Evolutionary conservation across 1,284 basidiomycete species (phyloP), one percentile per base, ranked within the genome.

Genomic region (Puccinia coronata): DNA sequence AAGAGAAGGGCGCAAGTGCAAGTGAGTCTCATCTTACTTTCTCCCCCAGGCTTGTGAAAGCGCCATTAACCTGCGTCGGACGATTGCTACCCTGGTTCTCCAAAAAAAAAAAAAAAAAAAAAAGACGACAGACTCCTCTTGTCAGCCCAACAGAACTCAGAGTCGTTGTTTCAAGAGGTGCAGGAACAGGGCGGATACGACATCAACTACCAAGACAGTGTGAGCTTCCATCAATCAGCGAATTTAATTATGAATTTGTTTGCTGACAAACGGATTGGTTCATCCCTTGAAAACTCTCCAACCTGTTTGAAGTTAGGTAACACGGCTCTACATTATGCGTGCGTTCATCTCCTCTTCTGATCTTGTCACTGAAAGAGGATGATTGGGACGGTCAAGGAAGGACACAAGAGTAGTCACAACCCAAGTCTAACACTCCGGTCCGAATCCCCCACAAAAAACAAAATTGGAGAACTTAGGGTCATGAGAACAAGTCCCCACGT

Each of bases 241-340:
- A n/a, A n/a, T n/a, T n/a, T n/a, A n/a, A n/a, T n/a, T n/a, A n/a
- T n/a, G n/a, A n/a, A n/a, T n/a, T n/a, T n/a, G n/a, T n/a, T n/a
- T 47, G 43, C 12, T 47, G 23, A 14, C 23, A 34, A 39, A 9
- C n/a, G 5, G 20, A 70, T n/a, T 41, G 25, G n/a, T 71, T 43
- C n/a, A 43, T 71, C 6, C 25, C 25, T n/a, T 31, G 28, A n/a
- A 23, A 41, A 36, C 34, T 53, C 8, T 2, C 51, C 1, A 14
- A 53, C n/a, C 28, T 23, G n/a, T 65, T 28, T 78, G 41, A 55
- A 78, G 78, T 43, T 72, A 72, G 78, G 78, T 11, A 80, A 80
- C 34, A 80, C 78, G 31, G 78, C 78, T 28, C 20, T 80, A 61
- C 78, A 80, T 63, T 72, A 80, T 72, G 78, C 78, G 78, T 80